Percentiles rank a stretch among this genome's conserved stretches.
phyloP scores from a whole-genome alignment of 371 early-diverging fungal species.

The Zychaea mexicana region DNA sequence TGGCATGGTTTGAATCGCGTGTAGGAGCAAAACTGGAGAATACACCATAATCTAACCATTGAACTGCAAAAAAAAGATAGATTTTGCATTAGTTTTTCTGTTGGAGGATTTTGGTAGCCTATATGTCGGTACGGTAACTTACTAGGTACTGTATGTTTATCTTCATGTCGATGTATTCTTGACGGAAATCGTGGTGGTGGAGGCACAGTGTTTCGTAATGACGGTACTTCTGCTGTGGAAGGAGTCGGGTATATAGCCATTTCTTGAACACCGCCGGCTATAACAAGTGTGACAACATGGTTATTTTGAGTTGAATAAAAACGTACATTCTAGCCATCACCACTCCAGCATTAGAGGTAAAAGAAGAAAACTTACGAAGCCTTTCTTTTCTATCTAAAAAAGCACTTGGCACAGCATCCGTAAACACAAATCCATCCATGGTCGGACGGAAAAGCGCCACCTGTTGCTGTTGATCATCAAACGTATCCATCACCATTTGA shows the following conservation, averaged over 20 bases:
- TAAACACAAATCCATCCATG: slow-evolving; percentile 45
- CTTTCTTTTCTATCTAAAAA: slow-evolving; percentile 1
- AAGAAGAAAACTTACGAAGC: slow-evolving; percentile 25
- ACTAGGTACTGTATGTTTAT: slow-evolving; percentile 41
- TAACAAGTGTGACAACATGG: not conserved
- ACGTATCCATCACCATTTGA: not conserved
- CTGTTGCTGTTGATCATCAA: not conserved
- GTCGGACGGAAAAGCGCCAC: slow-evolving; percentile 44
- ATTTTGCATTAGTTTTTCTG: not conserved
- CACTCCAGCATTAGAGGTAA: not conserved
- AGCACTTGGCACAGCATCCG: slow-evolving; percentile 23
- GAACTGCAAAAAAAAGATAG: slow-evolving; percentile 23
- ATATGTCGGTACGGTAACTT: no score
- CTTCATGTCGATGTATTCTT: slow-evolving; percentile 34
- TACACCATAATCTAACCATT: slow-evolving; percentile 55
- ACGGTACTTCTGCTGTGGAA: slow-evolving; percentile 22
- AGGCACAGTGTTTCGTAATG: slow-evolving; percentile 31
- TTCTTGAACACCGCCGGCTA: slow-evolving; percentile 37
- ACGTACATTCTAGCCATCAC: not conserved
- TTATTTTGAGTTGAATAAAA: not conserved
- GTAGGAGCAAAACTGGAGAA: slow-evolving; percentile 55
- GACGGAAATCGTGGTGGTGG: slow-evolving; percentile 33
- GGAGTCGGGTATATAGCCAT: slow-evolving; percentile 36
- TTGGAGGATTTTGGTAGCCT: no score
- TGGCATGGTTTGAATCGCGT: slow-evolving; percentile 48